Conservation (phyloP, 2,329 filamentous ascomycete genomes). For the Aspergillus sp. region DNA sequence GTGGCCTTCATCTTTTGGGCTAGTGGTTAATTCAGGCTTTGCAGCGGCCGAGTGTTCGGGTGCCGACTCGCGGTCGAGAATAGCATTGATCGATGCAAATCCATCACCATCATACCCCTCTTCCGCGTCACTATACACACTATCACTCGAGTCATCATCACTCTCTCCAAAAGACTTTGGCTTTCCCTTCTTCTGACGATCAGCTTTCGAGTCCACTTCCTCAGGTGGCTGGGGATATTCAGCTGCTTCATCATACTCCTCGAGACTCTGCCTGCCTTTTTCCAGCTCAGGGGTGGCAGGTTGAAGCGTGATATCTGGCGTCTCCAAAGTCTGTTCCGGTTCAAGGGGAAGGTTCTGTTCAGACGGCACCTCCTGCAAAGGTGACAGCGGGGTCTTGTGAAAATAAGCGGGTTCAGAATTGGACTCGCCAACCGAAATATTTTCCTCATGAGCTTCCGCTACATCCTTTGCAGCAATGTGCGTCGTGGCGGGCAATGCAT, state of each 20-base stretch:
- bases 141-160: slow-evolving; percentile 48
- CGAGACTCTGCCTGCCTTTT: slow-evolving; percentile 40
- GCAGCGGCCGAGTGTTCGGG: not conserved
- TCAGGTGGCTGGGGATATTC: slow-evolving; percentile 55
- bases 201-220: slow-evolving; percentile 21
- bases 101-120: slow-evolving; percentile 49
- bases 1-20: not conserved
- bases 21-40: not conserved
- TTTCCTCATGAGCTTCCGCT: slow-evolving; percentile 9
- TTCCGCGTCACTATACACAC: slow-evolving; percentile 53
- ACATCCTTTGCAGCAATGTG: slow-evolving; percentile 1
- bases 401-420: not conserved
- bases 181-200: slow-evolving; percentile 13
- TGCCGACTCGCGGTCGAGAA: slow-evolving; percentile 33
- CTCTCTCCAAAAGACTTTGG: slow-evolving; percentile 17
- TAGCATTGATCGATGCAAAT: slow-evolving; percentile 56
- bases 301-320: slow-evolving; percentile 53
- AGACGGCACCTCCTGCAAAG: slow-evolving; percentile 18
- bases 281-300: slow-evolving; percentile 53
- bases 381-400: slow-evolving; percentile 2
- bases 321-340: slow-evolving; percentile 22
- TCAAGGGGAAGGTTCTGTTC: slow-evolving; percentile 10
- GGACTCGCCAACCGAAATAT: not conserved
- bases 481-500: not conserved
- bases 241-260: slow-evolving; percentile 61